Evolutionary conservation across 495 filamentous ascomycete species (phyloP).

Genomic region (Podospora sp.): DNA sequence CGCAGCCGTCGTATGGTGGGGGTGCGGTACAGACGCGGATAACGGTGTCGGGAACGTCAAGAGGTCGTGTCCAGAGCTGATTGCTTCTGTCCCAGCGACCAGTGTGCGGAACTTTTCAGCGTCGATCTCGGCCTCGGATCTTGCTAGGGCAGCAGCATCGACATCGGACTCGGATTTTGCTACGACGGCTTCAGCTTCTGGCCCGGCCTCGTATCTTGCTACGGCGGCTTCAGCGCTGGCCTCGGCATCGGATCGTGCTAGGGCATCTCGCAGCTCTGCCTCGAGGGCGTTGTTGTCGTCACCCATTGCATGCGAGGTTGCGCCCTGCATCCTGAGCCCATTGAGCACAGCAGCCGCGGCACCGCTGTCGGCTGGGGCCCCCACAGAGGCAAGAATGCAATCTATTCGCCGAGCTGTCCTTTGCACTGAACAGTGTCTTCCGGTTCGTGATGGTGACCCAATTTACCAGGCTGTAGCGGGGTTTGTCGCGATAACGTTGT

Average conservation of each 20-base stretch:
- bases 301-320: slow-evolving; percentile 21
- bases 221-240: too few species aligned
- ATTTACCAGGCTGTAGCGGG: slow-evolving; percentile 13
- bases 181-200: not conserved
- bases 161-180: slow-evolving; percentile 3
- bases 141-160: not conserved
- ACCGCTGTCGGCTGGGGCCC: not conserved
- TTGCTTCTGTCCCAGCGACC: not conserved
- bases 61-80: not conserved
- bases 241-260: slow-evolving; percentile 6
- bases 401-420: not conserved
- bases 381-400: not conserved
- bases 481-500: slow-evolving; percentile 19
- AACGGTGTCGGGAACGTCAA: slow-evolving; percentile 7
- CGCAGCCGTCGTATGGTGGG: not conserved
- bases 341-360: slow-evolving; percentile 18
- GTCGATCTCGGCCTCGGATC: slow-evolving; percentile 9
- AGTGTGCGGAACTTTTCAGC: not conserved
- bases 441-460: not conserved
- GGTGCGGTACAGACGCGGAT: not conserved
- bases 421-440: not conserved
- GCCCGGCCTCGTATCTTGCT: slow-evolving; percentile 2
- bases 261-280: slow-evolving; percentile 27
- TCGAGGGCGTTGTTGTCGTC: slow-evolving; percentile 20
- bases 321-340: slow-evolving; percentile 8